Conservation (phyloP, 2,329 filamentous ascomycete genomes). For the Venturia oleaginea region DNA sequence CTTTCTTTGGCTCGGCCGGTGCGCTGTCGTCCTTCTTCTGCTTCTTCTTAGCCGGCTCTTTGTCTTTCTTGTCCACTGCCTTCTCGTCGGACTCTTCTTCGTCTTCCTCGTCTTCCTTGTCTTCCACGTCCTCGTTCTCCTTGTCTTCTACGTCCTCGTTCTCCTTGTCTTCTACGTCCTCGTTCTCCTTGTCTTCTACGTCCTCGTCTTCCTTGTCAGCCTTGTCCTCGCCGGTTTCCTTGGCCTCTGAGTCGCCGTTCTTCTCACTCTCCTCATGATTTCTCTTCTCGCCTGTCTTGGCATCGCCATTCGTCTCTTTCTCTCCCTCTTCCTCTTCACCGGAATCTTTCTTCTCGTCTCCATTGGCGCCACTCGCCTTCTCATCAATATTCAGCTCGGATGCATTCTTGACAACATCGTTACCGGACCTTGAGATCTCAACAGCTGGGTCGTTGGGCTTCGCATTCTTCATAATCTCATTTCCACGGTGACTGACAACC, state of each 20-base stretch:
- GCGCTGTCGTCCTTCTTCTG: slow-evolving; percentile 8
- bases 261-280: slow-evolving; percentile 9
- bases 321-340: slow-evolving; percentile 27
- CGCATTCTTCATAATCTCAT: slow-evolving; percentile 56
- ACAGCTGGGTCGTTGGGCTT: slow-evolving; percentile 53
- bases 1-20: slow-evolving; percentile 11
- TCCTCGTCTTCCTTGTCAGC: slow-evolving; percentile 17
- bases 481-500: slow-evolving; percentile 53
- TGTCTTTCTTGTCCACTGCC: slow-evolving; percentile 16
- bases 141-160: slow-evolving; percentile 16
- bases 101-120: slow-evolving; percentile 18
- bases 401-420: slow-evolving; percentile 56
- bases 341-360: slow-evolving; percentile 18
- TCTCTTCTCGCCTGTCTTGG: slow-evolving; percentile 19
- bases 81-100: slow-evolving; percentile 14
- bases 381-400: slow-evolving; percentile 50
- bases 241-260: slow-evolving; percentile 17
- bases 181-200: slow-evolving; percentile 12
- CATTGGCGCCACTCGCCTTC: slow-evolving; percentile 20
- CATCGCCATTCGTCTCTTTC: slow-evolving; percentile 18
- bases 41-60: slow-evolving; percentile 8
- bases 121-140: slow-evolving; percentile 17
- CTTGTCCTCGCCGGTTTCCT: slow-evolving; percentile 16
- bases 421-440: slow-evolving; percentile 48
- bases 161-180: slow-evolving; percentile 19